Conservation (phyloP, 495 filamentous ascomycete species). For the Tuber microsphaerosporum region DNA sequence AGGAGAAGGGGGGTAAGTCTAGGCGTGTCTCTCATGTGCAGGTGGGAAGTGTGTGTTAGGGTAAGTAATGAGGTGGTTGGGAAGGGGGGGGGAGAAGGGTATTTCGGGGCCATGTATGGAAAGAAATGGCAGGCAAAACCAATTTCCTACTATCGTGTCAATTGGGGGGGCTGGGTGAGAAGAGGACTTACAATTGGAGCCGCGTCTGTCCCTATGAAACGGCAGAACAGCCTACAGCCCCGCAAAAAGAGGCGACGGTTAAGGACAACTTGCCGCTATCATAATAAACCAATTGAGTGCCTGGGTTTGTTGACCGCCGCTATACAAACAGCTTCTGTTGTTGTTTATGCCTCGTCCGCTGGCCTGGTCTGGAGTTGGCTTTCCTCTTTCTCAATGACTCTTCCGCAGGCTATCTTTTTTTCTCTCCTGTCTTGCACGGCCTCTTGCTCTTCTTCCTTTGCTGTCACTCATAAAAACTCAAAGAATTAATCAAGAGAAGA, state of each 20-base stretch:
- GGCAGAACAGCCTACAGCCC: constrained; percentile 18
- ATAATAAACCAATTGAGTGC: constrained; percentile 29
- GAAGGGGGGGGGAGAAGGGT: constrained; percentile 3
- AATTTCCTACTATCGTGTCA: constrained; percentile 20
- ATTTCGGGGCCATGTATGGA: constrained; percentile 12
- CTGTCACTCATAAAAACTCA: constrained; percentile 5
- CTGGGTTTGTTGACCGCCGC: constrained; percentile 8
- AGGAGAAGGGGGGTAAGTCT: constrained; percentile 17
- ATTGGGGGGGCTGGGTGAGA: constrained; percentile 7
- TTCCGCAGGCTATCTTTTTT: neutral
- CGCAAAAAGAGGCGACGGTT: constrained; percentile 16
- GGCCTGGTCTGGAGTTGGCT: neutral
- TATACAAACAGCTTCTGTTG: neutral
- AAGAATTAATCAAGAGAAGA: constrained; percentile 8
- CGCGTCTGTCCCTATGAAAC: constrained; percentile 18
- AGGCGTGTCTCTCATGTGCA: constrained; percentile 24
- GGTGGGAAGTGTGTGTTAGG: constrained; percentile 29
- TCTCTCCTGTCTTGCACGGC: neutral
- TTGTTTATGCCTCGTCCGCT: neutral
- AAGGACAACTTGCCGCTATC: constrained; percentile 17
- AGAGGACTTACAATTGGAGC: constrained; percentile 6
- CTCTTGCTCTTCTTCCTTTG: neutral
- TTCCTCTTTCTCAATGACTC: neutral
- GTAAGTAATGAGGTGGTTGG: constrained; percentile 30
- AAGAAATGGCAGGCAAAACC: constrained; percentile 17